Evolutionary conservation across 2,329 filamentous ascomycete genomes (phyloP), one percentile per base, ranked within the genome.

Genomic region (Triangularia verruculosa): DNA sequence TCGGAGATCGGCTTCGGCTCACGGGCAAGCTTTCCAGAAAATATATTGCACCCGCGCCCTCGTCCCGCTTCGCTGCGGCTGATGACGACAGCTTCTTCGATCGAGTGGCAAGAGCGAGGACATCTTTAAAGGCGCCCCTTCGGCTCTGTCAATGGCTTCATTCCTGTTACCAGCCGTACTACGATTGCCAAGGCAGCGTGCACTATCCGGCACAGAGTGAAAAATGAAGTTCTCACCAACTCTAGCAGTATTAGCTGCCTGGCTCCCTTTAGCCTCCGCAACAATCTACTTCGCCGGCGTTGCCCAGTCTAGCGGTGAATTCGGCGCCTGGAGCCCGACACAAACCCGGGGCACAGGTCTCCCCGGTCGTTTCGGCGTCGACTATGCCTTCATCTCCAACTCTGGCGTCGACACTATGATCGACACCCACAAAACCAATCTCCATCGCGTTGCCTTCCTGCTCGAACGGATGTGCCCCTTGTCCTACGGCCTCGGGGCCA

Each of bases 401-500:
- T 71, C 72, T 8, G 77, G 76, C 12, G 72, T 83, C 13, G 79
- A 82, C 67, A 70, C 77, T n/a, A 79, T 78, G 64, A 77, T 80
- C 1, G 78, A 81, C 64, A 64, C 80, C 67, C 76, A 81, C 70
- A 78, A 80, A 62, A 74, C 79, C 60, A 82, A 82, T 64, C 71
- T 81, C 0, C 82, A 83, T 71, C 77, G 80, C 25, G 76, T 83
- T 47, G 78, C 80, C 1, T 83, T 83, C 70, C 69, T 83, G 3
- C 73, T 82, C 13, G 82, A 83, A 71, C 79, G 81, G 43, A 82
- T 83, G 78, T 79, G 78, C 62, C 82, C 81, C 0, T 68, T 78
- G 0, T 73, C 74, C 4, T 78, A 74, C 9, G 81, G 82, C 0
- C 75, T 83, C 0, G 81, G 81, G 13, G 72, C 74, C 25, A 80